phyloP scores from a whole-genome alignment of 805 yeast genomes.

The Cyberlindnera xylosilytica region DNA sequence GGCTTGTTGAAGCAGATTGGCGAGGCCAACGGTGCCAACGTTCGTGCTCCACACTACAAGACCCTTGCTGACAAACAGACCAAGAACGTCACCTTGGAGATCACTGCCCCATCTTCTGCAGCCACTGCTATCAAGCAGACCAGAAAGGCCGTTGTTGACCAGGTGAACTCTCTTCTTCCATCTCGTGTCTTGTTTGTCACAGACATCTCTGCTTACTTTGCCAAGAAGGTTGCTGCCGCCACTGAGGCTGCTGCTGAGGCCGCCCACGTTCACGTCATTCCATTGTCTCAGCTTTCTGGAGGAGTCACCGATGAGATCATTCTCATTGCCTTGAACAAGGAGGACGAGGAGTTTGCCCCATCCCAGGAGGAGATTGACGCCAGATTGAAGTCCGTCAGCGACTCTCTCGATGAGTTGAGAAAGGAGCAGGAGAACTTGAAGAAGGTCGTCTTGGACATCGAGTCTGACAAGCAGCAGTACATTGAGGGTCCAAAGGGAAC shows the following conservation, averaged over 20 bases:
- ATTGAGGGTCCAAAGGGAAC: slow-evolving; percentile 61
- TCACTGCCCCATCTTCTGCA: slow-evolving; percentile 49
- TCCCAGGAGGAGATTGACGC: slow-evolving; percentile 54
- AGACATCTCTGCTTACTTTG: slow-evolving; percentile 67
- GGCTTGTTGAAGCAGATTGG: slow-evolving; percentile 44
- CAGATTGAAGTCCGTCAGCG: slow-evolving; percentile 52
- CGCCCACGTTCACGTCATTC: slow-evolving; percentile 53
- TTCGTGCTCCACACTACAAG: slow-evolving; percentile 45
- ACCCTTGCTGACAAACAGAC: slow-evolving; percentile 39
- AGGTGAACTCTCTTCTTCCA: slow-evolving; percentile 74
- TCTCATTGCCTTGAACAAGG: slow-evolving; percentile 47
- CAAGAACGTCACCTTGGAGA: slow-evolving; percentile 54
- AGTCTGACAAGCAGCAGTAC: slow-evolving; percentile 52
- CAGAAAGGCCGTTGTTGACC: slow-evolving; percentile 67
- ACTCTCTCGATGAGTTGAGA: slow-evolving; percentile 55
- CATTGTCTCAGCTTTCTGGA: slow-evolving; percentile 50
- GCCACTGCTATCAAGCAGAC: slow-evolving; percentile 54
- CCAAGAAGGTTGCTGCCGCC: slow-evolving; percentile 41
- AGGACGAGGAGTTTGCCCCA: slow-evolving; percentile 70
- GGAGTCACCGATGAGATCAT: slow-evolving; percentile 43
- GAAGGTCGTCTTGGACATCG: slow-evolving; percentile 48
- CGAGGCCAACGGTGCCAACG: slow-evolving; percentile 39
- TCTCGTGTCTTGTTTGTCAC: slow-evolving; percentile 50
- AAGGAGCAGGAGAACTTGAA: slow-evolving; percentile 52
- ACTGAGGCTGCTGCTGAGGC: slow-evolving; percentile 40